Base-by-base conservation (phyloP, 75 land plant genomes). In the Ceratopteris richardii region DNA sequence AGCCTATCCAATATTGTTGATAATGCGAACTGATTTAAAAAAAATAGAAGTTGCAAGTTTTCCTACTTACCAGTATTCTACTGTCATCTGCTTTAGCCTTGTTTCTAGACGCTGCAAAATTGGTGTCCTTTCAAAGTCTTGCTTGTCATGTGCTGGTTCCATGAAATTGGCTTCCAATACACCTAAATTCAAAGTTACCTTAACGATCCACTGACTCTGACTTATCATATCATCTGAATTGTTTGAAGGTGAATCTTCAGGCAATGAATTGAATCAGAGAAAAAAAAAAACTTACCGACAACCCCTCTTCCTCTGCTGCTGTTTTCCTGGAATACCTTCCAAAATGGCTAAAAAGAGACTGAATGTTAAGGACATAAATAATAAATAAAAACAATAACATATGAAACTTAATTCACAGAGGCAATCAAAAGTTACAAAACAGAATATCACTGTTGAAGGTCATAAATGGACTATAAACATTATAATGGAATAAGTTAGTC, bases 271-370 rank as follows among this genome's bases (percentile, higher is more conserved):
- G 1, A 61, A 11, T 58, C 13, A 40, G 30, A 52, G 31, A 3
- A 4, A 33, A 33, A 3, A 3, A 33, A 17, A 29, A 46, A 61
- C 82, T 73, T 66, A 92, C 97, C 97, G 44, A 88, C 88, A 61
- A 92, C 94, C 25, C 94, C 97, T 63, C 84, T 82, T 30, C 93
- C 97, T 69, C 85, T 82, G 66, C 84, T 77, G 60, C 82, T 73
- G 42, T 70, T 66, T 20, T 77, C 78, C 65, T 67, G 70, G 46
- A 81, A 73, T 57, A 92, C 94, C 57, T 66, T 77, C 93, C 83
- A 92, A 64, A 87, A 92, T 18, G 97, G 97, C 97, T 92, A 46
- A 18, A 46, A 46, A 5, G 13, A 46, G 9, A n/a, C n/a, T n/a
- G n/a, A n/a, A n/a, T n/a, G n/a, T n/a, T n/a, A n/a, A n/a, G n/a